Evolutionary conservation across 2,329 filamentous ascomycete genomes (phyloP), one percentile per base, ranked within the genome.

Genomic region (Albifimbria verrucaria): DNA sequence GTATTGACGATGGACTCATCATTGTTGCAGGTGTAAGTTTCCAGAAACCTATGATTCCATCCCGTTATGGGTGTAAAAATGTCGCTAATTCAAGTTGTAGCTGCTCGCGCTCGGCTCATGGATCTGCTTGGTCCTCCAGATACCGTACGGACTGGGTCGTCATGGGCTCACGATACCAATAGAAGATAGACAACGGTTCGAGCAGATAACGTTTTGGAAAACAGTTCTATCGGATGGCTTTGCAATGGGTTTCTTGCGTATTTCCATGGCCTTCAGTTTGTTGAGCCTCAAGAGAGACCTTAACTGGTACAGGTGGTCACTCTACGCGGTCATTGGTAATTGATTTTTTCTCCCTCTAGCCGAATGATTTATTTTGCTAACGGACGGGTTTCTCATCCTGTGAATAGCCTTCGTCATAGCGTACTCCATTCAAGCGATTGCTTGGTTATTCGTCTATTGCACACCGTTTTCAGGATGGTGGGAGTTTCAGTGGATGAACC

Each of bases 1-100:
- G 62, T n/a, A 54, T 59, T 22, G 64, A 67, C 48, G 64, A 67
- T 55, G 57, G 57, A 0, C 57, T 67, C 24, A 64, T 66, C 49
- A 53, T 59, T 10, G 26, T 61, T 15, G 56, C 61, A 45, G 62
- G 61, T 47, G 63, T 65, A 55, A 50, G 56, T 49, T 11, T 2
- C 24, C 1, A n/a, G 11, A 3, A 10, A 7, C 39, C 39, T 6
- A 9, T 36, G 6, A 12, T 15, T 39, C 32, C 32, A 44, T 12
- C 32, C 41, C 21, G 6, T 28, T 11, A 41, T 4, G 36, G 25
- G 18, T n/a, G 18, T 7, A 17, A 15, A 25, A 48, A 20, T 48
- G 18, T 25, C 42, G 23, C 7, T 47, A 25, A 23, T 21, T 18
- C 22, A n/a, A 28, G 18, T 12, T 11, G 3, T 21, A 56, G 57